Conservation (phyloP, 352 stramenopile genomes). For the Elongisporangium anandrum region DNA sequence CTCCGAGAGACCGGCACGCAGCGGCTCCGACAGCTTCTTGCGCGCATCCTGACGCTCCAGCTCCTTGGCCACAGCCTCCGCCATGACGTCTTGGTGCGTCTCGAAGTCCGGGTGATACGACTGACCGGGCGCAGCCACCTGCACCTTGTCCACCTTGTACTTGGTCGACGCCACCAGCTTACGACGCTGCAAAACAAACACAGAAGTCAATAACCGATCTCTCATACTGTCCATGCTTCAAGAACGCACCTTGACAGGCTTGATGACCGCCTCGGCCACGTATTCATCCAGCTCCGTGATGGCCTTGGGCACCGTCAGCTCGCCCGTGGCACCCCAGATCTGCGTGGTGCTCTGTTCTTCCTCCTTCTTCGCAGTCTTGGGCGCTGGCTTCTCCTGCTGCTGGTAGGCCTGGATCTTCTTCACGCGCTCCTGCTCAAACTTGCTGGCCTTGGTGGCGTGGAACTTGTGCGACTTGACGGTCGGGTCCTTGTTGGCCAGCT, state of each 20-base stretch:
- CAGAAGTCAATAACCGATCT: neutral
- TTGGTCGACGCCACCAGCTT: conserved; percentile 58
- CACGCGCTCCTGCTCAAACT: conserved; percentile 41
- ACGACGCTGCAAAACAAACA: conserved; percentile 11
- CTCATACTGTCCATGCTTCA: neutral
- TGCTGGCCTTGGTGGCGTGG: conserved; percentile 51
- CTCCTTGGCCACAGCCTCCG: conserved; percentile 62
- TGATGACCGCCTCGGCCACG: conserved; percentile 47
- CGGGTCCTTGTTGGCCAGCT: conserved; percentile 50
- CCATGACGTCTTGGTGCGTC: conserved; percentile 76
- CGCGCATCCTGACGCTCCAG: conserved; percentile 54
- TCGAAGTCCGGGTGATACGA: conserved; percentile 86
- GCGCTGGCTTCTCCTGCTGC: conserved; percentile 7
- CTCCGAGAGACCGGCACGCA: conserved; percentile 61
- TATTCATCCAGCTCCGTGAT: conserved; percentile 51
- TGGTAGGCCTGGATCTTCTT: conserved; percentile 48
- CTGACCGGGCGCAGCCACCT: conserved; percentile 68
- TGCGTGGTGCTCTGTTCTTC: conserved; percentile 7
- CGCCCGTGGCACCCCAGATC: conserved; percentile 47
- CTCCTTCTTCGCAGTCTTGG: conserved; percentile 10
- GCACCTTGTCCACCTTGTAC: conserved; percentile 68
- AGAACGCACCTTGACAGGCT: conserved; percentile 34
- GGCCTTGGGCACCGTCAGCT: conserved; percentile 26
- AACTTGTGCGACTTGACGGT: conserved; percentile 75
- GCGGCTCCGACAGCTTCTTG: conserved; percentile 35